Base-by-base conservation (phyloP, 2,329 filamentous ascomycete genomes). In the Knoxdaviesia capensis region DNA sequence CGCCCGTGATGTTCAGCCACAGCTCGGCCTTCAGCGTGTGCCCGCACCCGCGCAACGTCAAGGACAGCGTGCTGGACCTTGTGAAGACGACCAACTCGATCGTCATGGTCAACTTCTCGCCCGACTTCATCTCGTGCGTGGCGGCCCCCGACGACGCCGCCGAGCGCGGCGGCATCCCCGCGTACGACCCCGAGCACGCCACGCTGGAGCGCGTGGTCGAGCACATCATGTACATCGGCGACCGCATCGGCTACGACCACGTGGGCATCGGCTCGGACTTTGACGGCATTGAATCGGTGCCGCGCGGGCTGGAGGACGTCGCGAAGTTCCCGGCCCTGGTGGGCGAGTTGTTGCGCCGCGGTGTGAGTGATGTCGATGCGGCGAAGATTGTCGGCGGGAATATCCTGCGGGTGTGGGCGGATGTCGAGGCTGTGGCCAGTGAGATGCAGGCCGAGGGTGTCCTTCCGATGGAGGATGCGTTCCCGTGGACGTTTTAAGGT, bases 191-290 rank as follows among this genome's bases (percentile, higher is more conserved):
- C 1, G 62, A 65, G 41, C 79, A 87, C 48, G 73, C 75, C 6
- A 93, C 83, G 0, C 57, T 96, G 34, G 66, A 67, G 28, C 82
- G 87, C 46, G 83, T 93, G 1, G 84, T 75, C 1, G 68, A 76
- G 46, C 88, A 94, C 56, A 79, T 94, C 46, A 66, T 74, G 48
- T 69, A 96, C 54, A 87, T 94, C 49, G 88, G 84, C 3, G 65
- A 81, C 38, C 61, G 80, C 32, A 84, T 94, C 46, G 88, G 88
- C 3, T 94, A 80, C 51, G 80, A 87, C 36, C 72, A 94, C 54
- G 85, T 94, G 10, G 88, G 87, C 0, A 59, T 94, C 11, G 88
- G 88, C 0, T 86, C 80, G 41, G 88, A 96, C 56, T 94, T 87
- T 55, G 87, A 94, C 55, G 88, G 74, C 6, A 87, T 87, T 44